Conservation (phyloP, 371 early-diverging fungal genomes). For the Mortierella sp. region DNA sequence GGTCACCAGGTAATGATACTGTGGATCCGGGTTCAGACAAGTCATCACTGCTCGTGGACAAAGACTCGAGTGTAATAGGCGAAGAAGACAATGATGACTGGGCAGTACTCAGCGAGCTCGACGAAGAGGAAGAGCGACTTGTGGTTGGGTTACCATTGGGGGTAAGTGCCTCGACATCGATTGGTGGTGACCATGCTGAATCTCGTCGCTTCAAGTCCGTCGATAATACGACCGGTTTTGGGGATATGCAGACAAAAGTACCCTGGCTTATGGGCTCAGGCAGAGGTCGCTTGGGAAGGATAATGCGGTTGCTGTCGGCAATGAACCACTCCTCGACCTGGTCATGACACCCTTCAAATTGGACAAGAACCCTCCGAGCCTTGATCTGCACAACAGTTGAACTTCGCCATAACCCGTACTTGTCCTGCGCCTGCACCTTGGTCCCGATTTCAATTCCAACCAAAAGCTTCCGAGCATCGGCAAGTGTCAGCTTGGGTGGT, state of each 20-base stretch:
- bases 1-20: not conserved
- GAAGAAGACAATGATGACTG: not conserved
- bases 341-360: conserved; percentile 6
- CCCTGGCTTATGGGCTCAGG: not conserved
- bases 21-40: conserved; percentile 18
- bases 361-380: conserved; percentile 11
- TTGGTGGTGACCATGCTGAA: conserved; percentile 1
- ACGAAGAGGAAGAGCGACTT: not conserved
- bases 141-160: not conserved
- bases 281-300: not conserved
- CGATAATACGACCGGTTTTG: not conserved
- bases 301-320: conserved; percentile 18
- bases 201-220: conserved; percentile 4
- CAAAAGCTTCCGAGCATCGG: conserved; percentile 16
- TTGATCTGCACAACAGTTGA: conserved; percentile 20
- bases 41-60: conserved; percentile 20
- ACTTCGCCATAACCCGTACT: not conserved
- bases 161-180: not conserved
- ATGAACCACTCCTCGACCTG: conserved; percentile 14
- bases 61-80: not conserved
- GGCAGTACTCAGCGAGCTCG: not conserved
- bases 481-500: not conserved
- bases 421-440: conserved; percentile 19
- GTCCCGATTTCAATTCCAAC: conserved; percentile 11
- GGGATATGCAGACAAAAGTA: not conserved